phyloP scores from a whole-genome alignment of 2,329 filamentous ascomycete species.

The Claviceps lovelessii region DNA sequence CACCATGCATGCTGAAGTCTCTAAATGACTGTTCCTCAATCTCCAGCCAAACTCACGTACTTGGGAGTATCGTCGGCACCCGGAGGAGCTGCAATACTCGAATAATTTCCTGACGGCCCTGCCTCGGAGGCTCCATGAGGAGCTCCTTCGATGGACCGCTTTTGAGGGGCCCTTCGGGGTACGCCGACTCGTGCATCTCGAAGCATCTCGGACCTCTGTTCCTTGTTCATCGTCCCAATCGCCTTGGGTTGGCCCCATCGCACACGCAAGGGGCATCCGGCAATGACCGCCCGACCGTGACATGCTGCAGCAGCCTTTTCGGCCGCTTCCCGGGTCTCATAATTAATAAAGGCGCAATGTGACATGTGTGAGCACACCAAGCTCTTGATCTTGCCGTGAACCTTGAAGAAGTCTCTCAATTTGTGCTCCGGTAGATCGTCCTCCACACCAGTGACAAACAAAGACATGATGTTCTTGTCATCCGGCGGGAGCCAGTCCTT shows the following conservation, averaged over 20 bases:
- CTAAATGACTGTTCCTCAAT: constrained; percentile 32
- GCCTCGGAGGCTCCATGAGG: constrained; percentile 22
- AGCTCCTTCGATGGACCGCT: constrained; percentile 19
- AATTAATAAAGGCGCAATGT: constrained; percentile 95
- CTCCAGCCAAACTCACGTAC: constrained; percentile 75
- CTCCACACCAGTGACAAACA: constrained; percentile 91
- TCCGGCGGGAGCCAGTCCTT: constrained; percentile 75
- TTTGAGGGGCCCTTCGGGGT: constrained; percentile 9
- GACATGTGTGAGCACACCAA: constrained; percentile 93
- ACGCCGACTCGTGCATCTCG: constrained; percentile 47
- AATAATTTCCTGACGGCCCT: constrained; percentile 15
- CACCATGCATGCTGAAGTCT: constrained; percentile 10
- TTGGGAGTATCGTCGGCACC: constrained; percentile 58
- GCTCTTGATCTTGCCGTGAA: constrained; percentile 79
- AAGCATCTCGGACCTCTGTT: constrained; percentile 68
- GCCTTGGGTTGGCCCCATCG: constrained; percentile 90
- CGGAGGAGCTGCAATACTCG: constrained; percentile 59
- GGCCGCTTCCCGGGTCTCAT: constrained; percentile 66
- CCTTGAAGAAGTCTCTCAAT: constrained; percentile 77
- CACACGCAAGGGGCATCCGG: constrained; percentile 77
- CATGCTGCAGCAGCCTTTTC: constrained; percentile 75
- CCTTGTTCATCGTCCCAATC: constrained; percentile 78
- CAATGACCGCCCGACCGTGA: constrained; percentile 77
- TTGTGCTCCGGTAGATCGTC: constrained; percentile 91
- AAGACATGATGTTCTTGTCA: constrained; percentile 75